These are phyloP conservation scores for Dictyostelium brefeldianum DNA, from an alignment of 78 protist species.

Conservation along the genomic window DNA sequence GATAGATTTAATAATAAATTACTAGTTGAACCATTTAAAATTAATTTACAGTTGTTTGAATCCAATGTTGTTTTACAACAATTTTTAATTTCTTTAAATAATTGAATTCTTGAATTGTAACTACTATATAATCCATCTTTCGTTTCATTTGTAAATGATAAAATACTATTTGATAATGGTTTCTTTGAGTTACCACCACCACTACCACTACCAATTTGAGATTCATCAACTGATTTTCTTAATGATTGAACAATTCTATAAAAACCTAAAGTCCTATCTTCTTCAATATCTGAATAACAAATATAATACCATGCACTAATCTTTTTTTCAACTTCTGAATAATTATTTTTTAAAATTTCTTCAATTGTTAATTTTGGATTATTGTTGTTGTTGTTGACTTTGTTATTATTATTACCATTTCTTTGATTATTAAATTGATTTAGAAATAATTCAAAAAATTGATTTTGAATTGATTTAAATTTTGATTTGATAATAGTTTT, in stretches of 20 bases:
- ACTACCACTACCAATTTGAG: not conserved
- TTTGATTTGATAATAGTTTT: not conserved
- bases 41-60: no score
- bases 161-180: not conserved
- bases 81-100: not conserved
- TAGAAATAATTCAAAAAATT: not conserved
- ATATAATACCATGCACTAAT: constrained; percentile 60
- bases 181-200: not conserved
- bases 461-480: not conserved
- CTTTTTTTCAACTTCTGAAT: constrained; percentile 32
- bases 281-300: not conserved
- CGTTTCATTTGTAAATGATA: not conserved
- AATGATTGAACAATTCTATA: constrained; percentile 34
- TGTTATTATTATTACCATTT: no score
- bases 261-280: constrained; percentile 9
- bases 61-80: no score
- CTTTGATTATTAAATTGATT: not conserved
- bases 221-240: not conserved
- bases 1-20: not conserved
- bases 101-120: not conserved
- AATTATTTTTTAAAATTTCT: not conserved
- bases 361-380: not conserved
- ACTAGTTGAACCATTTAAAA: not conserved
- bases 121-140: not conserved
- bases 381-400: no score